Base-by-base conservation (phyloP, 352 stramenopile genomes). In the Pythium folliculosum region DNA sequence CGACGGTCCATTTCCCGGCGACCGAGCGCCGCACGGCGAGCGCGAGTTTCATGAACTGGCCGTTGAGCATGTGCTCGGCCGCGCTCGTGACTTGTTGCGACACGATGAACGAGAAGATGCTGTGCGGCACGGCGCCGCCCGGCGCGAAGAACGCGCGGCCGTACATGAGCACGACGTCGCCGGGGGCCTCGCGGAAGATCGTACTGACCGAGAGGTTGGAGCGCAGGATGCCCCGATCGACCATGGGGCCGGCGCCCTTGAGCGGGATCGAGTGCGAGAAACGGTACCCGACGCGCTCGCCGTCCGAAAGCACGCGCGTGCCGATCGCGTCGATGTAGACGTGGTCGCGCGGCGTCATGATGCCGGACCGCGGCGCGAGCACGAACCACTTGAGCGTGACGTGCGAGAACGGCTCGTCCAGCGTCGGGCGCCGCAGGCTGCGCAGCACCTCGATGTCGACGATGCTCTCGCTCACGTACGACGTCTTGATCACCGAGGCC, bases 241-340 rank as follows among this genome's bases (percentile, higher is more conserved):
- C 35, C 13, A 62, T 22, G 16, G 54, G n/a, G 14, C n/a, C 43
- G 21, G 50, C 51, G 35, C 63, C 53, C 13, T 58, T 45, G 44
- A 69, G 55, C 27, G 60, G 51, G 13, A 89, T 68, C 16, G 81
- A 88, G 60, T 85, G 80, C 37, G 81, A 56, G 45, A 89, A 37
- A 52, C 80, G 77, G 53, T 80, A 89, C 21, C 78, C 78, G 14
- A 89, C 68, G 7, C 73, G 77, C 32, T 86, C 77, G 10, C 80
- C 77, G 7, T 71, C 75, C 0, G 43, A 37, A 5, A 82, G 60
- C 32, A 65, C 25, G 0, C 60, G 56, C 4, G 75, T 63, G 19
- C 80, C 78, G 12, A 75, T 87, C 7, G 75, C 60, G 56, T 89
- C 77, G 38, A 86, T 59, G 65, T 80, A 82, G 16, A 86, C 69